Evolutionary conservation across 2,329 filamentous ascomycete genomes (phyloP), one percentile per base, ranked within the genome.

Genomic region (Penicillium fuscoglaucum): DNA sequence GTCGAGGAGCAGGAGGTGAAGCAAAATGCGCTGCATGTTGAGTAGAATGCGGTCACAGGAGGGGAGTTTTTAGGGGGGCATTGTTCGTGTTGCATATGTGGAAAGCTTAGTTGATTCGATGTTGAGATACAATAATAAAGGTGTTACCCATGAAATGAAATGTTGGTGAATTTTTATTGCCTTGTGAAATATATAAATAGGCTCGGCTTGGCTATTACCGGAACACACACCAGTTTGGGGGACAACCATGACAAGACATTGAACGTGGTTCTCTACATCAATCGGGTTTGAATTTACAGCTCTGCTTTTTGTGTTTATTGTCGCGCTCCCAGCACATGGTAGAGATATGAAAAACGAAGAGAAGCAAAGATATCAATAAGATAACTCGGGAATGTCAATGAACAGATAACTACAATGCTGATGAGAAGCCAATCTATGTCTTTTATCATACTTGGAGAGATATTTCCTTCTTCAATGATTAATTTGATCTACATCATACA

Each of bases 1-100:
- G 79, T 85, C 5, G 78, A 80, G 55, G 83, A 86, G 70, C 82
- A 85, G 46, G 78, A 81, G 68, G 78, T 81, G 54, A 87, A 88
- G 76, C 64, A 64, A 37, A 60, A 64, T 28, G 35, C 48, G 13
- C 17, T 60, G 43, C 64, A 67, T 58, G 55, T 55, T 58, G 61
- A 67, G 52, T 61, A 64, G 49, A 26, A 9, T 4, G 31, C 9
- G 4, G 3, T 3, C 10, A 28, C 13, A 12, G 46, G 19, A 19
- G 24, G 29, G 7, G 31, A 31, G 12, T 26, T 15, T 40, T 21
- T 9, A 28, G 24, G 9, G n/a, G n/a, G 12, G 7, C 0, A 29
- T 43, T 3, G 17, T 29, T 9, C 7, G 24, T 13, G 28, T 21
- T 47, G 19, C 3, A 37, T 37, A 15, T 48, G 29, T 35, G 51